Conservation (phyloP, 2,329 filamentous ascomycete species). For the Rutstroemia sp. region DNA sequence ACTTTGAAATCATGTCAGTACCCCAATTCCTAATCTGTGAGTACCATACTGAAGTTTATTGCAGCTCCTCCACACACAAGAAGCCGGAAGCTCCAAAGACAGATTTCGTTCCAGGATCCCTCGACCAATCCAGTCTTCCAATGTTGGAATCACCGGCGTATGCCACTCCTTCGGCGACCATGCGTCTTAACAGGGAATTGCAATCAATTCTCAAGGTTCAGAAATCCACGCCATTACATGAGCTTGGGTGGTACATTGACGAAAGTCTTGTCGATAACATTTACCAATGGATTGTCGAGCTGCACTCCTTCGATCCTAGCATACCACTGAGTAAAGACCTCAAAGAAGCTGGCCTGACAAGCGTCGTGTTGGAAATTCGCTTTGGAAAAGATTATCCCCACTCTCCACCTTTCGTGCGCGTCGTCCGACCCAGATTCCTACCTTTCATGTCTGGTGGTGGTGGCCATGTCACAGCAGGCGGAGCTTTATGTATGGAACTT, state of each 20-base stretch:
- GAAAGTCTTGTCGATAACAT: constrained; percentile 45
- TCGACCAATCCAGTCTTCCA: constrained; percentile 55
- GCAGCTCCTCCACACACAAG: background rate
- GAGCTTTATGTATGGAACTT: constrained; percentile 77
- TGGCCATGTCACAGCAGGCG: constrained; percentile 77
- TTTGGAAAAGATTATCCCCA: constrained; percentile 72
- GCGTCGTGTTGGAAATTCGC: constrained; percentile 73
- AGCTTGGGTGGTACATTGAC: constrained; percentile 81
- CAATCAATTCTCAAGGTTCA: constrained; percentile 58
- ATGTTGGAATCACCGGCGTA: constrained; percentile 59
- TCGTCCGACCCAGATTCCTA: constrained; percentile 74
- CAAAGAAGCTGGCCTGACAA: constrained; percentile 50
- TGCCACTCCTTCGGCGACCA: constrained; percentile 54
- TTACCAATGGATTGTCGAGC: constrained; percentile 87
- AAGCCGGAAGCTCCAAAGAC: constrained; percentile 29
- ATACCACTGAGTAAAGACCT: constrained; percentile 72
- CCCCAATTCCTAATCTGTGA: background rate
- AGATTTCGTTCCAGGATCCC: constrained; percentile 59
- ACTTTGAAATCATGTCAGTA: constrained; percentile 14
- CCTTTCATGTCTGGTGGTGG: constrained; percentile 67
- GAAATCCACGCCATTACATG: constrained; percentile 47
- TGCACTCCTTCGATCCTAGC: constrained; percentile 68
- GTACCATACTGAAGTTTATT: background rate
- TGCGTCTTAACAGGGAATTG: constrained; percentile 57
- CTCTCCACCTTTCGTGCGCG: constrained; percentile 75